phyloP scores from a whole-genome alignment of 352 stramenopile species.

The Plasmopara viticola region DNA sequence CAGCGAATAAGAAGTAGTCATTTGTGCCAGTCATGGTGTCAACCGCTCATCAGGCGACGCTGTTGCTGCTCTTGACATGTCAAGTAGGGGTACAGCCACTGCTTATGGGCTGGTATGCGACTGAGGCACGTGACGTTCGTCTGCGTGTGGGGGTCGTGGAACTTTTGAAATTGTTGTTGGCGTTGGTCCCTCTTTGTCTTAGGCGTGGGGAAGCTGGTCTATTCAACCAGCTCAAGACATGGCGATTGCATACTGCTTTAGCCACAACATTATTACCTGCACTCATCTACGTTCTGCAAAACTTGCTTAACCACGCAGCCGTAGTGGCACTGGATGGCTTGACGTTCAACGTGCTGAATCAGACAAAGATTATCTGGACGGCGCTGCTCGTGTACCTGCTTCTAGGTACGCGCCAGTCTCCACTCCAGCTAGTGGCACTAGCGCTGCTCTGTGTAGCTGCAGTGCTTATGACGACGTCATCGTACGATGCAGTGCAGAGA shows the following conservation, averaged over 20 bases:
- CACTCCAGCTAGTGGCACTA: slow-evolving; percentile 61
- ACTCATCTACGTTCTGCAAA: slow-evolving; percentile 81
- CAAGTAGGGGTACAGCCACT: slow-evolving; percentile 76
- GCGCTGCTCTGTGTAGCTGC: slow-evolving; percentile 59
- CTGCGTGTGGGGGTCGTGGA: slow-evolving; percentile 74
- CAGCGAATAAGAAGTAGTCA: neutral
- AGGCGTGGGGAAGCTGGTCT: slow-evolving; percentile 31
- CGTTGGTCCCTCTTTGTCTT: slow-evolving; percentile 49
- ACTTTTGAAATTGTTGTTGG: slow-evolving; percentile 61
- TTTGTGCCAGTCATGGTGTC: slow-evolving; percentile 10
- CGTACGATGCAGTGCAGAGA: slow-evolving; percentile 2
- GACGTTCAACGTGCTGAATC: slow-evolving; percentile 83
- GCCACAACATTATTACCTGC: slow-evolving; percentile 62
- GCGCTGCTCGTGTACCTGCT: slow-evolving; percentile 76
- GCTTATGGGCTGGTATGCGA: slow-evolving; percentile 71
- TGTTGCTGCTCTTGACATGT: slow-evolving; percentile 59
- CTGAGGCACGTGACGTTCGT: slow-evolving; percentile 48
- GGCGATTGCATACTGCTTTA: slow-evolving; percentile 45
- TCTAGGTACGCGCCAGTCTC: slow-evolving; percentile 61
- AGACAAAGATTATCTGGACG: slow-evolving; percentile 88
- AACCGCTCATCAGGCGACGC: slow-evolving; percentile 36
- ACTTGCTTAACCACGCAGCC: slow-evolving; percentile 74
- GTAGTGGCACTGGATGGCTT: slow-evolving; percentile 73
- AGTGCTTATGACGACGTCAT: slow-evolving; percentile 66
- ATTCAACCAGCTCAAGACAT: slow-evolving; percentile 54